phyloP scores from a whole-genome alignment of 1,284 basidiomycete species.

The Wallemia ichthyophaga region DNA sequence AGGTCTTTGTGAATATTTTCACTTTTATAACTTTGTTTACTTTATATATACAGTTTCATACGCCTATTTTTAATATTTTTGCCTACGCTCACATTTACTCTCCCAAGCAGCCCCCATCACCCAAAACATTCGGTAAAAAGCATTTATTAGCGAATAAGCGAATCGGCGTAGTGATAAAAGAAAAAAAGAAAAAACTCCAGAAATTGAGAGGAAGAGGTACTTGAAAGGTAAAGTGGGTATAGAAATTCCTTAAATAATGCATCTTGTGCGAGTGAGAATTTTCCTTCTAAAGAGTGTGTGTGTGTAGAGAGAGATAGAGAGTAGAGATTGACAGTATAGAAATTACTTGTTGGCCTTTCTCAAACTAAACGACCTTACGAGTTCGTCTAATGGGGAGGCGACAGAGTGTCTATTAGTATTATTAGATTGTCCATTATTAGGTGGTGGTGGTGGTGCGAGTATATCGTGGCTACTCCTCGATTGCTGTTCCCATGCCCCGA shows the following conservation, averaged over 20 bases:
- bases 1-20: not conserved
- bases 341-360: not conserved
- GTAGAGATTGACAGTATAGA: not conserved
- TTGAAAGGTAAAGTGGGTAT: too few relatives aligned
- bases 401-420: not conserved
- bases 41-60: not conserved
- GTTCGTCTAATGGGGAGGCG: not conserved
- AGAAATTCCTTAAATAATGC: too few relatives aligned
- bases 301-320: too few relatives aligned
- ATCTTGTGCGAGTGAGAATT: too few relatives aligned
- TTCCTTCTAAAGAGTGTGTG: too few relatives aligned
- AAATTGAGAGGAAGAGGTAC: too few relatives aligned
- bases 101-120: too few relatives aligned
- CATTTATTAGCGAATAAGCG: not conserved
- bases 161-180: too few relatives aligned
- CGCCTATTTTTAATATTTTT: too few relatives aligned
- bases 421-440: not conserved
- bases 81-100: too few relatives aligned
- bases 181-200: too few relatives aligned
- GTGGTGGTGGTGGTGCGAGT: not conserved
- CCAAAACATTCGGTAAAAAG: too few relatives aligned
- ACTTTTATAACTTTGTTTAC: not conserved
- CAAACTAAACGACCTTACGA: not conserved
- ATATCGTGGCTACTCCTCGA: not conserved
- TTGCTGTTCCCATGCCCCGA: not conserved